Base-by-base conservation (phyloP, 306 rosid species). In the Vigna hirtella region DNA sequence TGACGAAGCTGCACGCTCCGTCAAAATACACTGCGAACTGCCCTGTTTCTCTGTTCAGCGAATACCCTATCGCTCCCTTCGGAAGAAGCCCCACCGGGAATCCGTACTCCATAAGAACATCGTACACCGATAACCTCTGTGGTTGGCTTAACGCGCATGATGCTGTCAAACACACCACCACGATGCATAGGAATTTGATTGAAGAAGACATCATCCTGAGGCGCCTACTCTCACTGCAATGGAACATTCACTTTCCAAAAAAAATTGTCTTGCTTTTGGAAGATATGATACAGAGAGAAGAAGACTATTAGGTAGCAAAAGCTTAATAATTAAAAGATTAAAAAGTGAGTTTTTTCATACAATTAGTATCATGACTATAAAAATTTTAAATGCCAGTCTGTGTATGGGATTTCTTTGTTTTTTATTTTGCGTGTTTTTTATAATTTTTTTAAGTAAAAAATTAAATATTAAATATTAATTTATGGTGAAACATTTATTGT, bases 81-180 rank as follows among this genome's bases (percentile, higher is more conserved):
- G 97, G 97, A n/a, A 88, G 91, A 70, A 91, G 79, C 43, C 97
- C 94, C 24, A 58, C 66, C 12, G 97, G 97, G 55, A 91, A 86
- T 3, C 73, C 84, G 11, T 91, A 88, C 36, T 86, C 83, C 55
- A 50, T 47, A 2, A 91, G 87, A 66, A 86, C 66, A n/a, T 88
- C 85, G 68, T 91, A 89, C 0, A 89, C 92, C 7, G 97, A 32
- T 1, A 79, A 9, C 6, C 72, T 47, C 30, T 72, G 28, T 11
- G 72, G 9, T 22, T 57, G 42, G 57, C 22, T 77, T 10, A 78
- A 12, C 5, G 82, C 59, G 59, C 15, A 24, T 49, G 59, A 15
- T 17, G 42, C 7, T 2, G 22, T 48, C 3, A 66, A 20, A 38
- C 34, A 57, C 7, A 72, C 0, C 0, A 58, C 8, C 6, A 77